These are phyloP conservation scores for Ampelocalamus luodianensis DNA, from an alignment of 176 grass and related monocot species.

Conservation along the genomic window DNA sequence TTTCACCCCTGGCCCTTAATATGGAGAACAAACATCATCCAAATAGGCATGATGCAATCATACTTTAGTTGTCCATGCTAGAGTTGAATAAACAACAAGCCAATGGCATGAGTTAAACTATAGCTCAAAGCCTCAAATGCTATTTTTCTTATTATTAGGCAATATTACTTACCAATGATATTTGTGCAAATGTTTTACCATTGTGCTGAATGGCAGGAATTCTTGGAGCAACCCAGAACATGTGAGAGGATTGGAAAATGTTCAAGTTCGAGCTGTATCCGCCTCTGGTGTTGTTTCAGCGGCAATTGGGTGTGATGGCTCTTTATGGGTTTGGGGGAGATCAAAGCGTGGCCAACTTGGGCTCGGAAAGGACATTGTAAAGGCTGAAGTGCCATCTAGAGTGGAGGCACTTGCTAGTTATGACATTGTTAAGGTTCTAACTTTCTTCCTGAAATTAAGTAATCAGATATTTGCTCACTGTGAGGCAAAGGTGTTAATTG, in stretches of 20 bases:
- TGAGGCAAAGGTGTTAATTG: conserved; percentile 23
- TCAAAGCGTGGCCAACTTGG: conserved; percentile 95
- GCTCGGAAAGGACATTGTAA: conserved; percentile 64
- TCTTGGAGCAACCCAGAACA: conserved; percentile 73
- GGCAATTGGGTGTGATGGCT: conserved; percentile 75
- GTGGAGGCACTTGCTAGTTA: conserved; percentile 64
- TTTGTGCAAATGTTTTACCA: conserved; percentile 6
- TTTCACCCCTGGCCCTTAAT: conserved; percentile 18
- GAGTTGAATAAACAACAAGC: background rate
- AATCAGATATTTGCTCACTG: conserved; percentile 8
- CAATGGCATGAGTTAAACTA: conserved; percentile 1
- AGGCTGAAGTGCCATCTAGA: conserved; percentile 58
- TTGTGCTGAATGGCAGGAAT: conserved; percentile 53
- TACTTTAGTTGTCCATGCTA: background rate
- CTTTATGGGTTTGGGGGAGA: conserved; percentile 82
- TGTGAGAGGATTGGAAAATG: conserved; percentile 75
- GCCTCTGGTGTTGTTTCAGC: conserved; percentile 88
- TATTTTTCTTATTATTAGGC: background rate
- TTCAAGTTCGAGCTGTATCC: conserved; percentile 68
- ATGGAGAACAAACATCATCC: background rate
- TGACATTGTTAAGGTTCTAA: conserved; percentile 73
- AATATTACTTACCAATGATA: background rate
- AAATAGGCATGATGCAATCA: background rate
- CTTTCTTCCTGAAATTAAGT: conserved; percentile 34
- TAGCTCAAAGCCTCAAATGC: background rate